Percentiles rank a stretch among this genome's conserved stretches.
Evolutionary conservation across 164 flowering plant species (phyloP).

Genomic region (Dillenia suffruticosa): DNA sequence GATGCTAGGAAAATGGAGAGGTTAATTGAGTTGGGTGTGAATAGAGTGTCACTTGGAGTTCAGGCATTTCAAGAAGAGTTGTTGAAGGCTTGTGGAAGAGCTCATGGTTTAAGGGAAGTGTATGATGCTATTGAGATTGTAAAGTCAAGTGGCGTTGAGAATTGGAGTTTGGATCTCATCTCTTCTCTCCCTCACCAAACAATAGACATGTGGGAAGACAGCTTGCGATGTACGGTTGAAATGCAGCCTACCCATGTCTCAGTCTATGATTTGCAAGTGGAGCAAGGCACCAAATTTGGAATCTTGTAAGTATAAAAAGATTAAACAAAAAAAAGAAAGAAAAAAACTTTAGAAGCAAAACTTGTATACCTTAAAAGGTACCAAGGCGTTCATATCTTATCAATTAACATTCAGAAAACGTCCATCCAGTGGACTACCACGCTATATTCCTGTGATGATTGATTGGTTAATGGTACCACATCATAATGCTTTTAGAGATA

Average conservation of each 20-base stretch:
- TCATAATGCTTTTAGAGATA: too few species aligned
- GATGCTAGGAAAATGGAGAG: slow-evolving; percentile 51
- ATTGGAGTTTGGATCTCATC: slow-evolving; percentile 96
- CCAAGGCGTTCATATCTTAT: too few species aligned
- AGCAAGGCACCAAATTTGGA: slow-evolving; percentile 89
- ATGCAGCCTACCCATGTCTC: slow-evolving; percentile 80
- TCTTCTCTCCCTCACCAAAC: slow-evolving; percentile 92
- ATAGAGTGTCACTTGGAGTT: slow-evolving; percentile 92
- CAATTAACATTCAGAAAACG: too few species aligned
- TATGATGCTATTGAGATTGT: slow-evolving; percentile 74
- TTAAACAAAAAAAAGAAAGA: not conserved
- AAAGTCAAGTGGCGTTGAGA: slow-evolving; percentile 53
- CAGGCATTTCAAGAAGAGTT: slow-evolving; percentile 92
- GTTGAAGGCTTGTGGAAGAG: slow-evolving; percentile 81
- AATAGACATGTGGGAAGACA: slow-evolving; percentile 79
- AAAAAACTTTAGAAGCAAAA: not conserved
- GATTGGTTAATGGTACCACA: too few species aligned
- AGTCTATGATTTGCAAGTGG: slow-evolving; percentile 90
- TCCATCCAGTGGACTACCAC: too few species aligned
- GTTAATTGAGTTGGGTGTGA: slow-evolving; percentile 73
- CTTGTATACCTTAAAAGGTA: not conserved
- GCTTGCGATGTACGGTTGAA: slow-evolving; percentile 47
- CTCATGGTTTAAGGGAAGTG: slow-evolving; percentile 75
- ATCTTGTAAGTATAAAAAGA: slow-evolving; percentile 47
- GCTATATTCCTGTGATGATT: too few species aligned